Evolutionary conservation across 495 filamentous ascomycete species (phyloP), one percentile per base, ranked within the genome.

Genomic region (Rostrohypoxylon terebratum): DNA sequence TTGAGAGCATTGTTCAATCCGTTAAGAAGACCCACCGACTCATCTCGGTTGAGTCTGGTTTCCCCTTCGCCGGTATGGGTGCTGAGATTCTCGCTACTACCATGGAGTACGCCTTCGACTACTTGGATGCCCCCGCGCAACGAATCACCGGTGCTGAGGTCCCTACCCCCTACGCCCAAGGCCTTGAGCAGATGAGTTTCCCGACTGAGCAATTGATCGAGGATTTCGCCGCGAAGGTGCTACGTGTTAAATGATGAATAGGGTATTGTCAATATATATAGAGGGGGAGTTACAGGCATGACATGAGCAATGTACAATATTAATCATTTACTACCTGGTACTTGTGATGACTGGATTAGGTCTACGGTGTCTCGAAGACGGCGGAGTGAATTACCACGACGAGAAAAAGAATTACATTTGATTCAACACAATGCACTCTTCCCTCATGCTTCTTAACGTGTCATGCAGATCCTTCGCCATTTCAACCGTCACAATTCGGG

Each of bases 71-170:
- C 77, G 96, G 96, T 76, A 93, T 99, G 69, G 86, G 89, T 58
- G 89, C 94, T 60, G 96, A 99, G 85, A 92, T 99, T 75, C 87
- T 99, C 40, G 96, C 96, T 51, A 85, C 97, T 44, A 91, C 93
- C 63, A 96, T 96, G 92, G 96, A 99, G 83, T 98, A 98, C 81
- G 95, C 90, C 66, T 99, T 98, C 81, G 96, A 98, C 85, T 97
- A 96, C 86, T 89, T 99, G 69, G 90, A 97, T 70, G 92, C 93
- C 71, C 96, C 96, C 44, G 96, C 94, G 66, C 91, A 95, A 80
- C 89, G 95, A 81, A 89, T 98, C 75, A 97, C 93, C 63, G 96
- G 95, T 82, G 95, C 96, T 66, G 95, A 98, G 81, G 96, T 98
- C 11, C 95, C 94, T 62, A 97, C 94, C 50, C 94, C 95, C 57